Conservation (phyloP, 768 basidiomycete species). For the Baorangia bicolor region DNA sequence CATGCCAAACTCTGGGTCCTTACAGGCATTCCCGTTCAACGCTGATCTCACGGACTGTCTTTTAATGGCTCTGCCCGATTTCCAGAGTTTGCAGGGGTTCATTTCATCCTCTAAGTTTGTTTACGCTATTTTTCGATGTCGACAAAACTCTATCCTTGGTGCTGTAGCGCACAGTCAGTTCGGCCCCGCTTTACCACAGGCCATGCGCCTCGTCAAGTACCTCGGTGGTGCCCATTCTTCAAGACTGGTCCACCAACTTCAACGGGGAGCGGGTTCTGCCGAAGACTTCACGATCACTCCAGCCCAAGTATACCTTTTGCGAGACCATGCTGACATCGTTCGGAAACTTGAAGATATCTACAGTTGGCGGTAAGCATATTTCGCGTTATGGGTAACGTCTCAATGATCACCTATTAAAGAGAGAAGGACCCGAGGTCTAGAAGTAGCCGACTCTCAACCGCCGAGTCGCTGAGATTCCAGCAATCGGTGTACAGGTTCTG, state of each 20-base stretch:
- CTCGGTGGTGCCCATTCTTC: not conserved
- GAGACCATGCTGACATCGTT: constrained; percentile 25
- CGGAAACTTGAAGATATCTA: constrained; percentile 37
- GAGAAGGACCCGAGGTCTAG: constrained; percentile 37
- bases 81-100: constrained; percentile 24
- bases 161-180: constrained; percentile 30
- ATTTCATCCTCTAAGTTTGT: constrained; percentile 33
- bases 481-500: constrained; percentile 32
- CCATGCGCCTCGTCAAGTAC: constrained; percentile 27
- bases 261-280: constrained; percentile 2
- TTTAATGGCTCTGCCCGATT: constrained; percentile 29
- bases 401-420: constrained; percentile 17
- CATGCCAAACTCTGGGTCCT: constrained; percentile 1
- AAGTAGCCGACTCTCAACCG: constrained; percentile 28
- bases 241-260: constrained; percentile 7
- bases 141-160: constrained; percentile 31
- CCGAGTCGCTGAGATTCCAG: constrained; percentile 34
- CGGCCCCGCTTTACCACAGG: constrained; percentile 33
- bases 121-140: constrained; percentile 29
- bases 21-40: constrained; percentile 1
- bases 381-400: not conserved
- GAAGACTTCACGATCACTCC: constrained; percentile 11
- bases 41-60: constrained; percentile 35
- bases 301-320: constrained; percentile 24
- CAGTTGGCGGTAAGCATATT: constrained; percentile 36